phyloP scores from a whole-genome alignment of 1,284 basidiomycete species.

The Earliella scabrosa region DNA sequence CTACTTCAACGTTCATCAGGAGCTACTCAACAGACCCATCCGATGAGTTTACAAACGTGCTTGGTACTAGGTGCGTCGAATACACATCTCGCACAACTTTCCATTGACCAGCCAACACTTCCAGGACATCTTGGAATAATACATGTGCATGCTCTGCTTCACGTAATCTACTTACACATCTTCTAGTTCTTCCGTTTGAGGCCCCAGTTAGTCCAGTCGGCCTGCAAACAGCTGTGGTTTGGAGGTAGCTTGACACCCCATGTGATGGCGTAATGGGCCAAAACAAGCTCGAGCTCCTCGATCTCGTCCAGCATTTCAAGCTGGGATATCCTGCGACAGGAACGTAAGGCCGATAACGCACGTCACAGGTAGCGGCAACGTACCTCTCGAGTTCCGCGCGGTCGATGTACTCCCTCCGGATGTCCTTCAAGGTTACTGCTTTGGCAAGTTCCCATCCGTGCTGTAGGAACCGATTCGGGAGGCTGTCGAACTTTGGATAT shows the following conservation, averaged over 20 bases:
- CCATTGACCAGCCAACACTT: background rate
- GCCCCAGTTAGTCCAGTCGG: constrained; percentile 23
- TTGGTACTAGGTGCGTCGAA: background rate
- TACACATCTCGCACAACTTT: too few species aligned
- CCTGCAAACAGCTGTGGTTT: constrained; percentile 2
- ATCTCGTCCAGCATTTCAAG: constrained; percentile 90
- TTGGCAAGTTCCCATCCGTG: constrained; percentile 57
- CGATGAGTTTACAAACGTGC: constrained; percentile 1
- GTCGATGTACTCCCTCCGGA: constrained; percentile 61
- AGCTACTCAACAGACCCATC: constrained; percentile 50
- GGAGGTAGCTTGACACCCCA: constrained; percentile 56
- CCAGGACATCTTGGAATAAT: constrained; percentile 8
- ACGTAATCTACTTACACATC: background rate
- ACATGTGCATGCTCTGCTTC: background rate
- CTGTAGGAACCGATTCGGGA: constrained; percentile 65
- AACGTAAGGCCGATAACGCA: too few species aligned
- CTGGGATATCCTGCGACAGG: constrained; percentile 60
- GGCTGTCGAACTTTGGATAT: constrained; percentile 60
- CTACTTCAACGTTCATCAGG: constrained; percentile 86
- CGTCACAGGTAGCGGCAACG: constrained; percentile 10
- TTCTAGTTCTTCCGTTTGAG: constrained; percentile 5
- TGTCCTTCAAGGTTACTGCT: constrained; percentile 71
- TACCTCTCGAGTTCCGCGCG: constrained; percentile 68
- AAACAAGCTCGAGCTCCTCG: constrained; percentile 88
- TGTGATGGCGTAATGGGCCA: constrained; percentile 86